Evolutionary conservation across 108 stramenopile genomes (phyloP).

Genomic region (Nitzschia sp.): DNA sequence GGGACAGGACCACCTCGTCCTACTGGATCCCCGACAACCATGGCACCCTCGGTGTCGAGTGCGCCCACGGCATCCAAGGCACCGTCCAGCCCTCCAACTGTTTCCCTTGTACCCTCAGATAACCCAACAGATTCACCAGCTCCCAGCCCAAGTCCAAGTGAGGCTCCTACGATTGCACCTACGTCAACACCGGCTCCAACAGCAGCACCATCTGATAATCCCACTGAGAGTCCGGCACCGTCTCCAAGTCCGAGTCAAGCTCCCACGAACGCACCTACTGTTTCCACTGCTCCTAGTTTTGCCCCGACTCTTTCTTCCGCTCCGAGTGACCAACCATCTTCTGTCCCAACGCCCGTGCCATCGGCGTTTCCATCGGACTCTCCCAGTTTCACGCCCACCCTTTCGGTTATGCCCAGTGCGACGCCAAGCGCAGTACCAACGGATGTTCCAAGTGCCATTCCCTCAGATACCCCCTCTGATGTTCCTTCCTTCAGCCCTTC

Average conservation of each 20-base stretch:
- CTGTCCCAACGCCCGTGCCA: constrained; percentile 10
- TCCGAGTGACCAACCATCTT: constrained; percentile 7
- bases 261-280: constrained; percentile 20
- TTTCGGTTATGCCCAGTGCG: constrained; percentile 9
- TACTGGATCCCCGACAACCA: background rate
- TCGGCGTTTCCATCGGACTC: constrained; percentile 6
- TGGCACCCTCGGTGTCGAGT: background rate
- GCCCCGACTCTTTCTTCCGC: background rate
- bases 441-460: background rate
- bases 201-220: background rate
- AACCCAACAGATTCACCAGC: background rate
- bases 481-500: constrained; percentile 11
- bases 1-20: no score
- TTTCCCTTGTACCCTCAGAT: background rate
- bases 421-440: constrained; percentile 6
- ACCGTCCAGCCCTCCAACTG: background rate
- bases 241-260: constrained; percentile 8
- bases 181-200: constrained; percentile 1
- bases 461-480: constrained; percentile 6
- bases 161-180: background rate
- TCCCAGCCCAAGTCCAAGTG: background rate
- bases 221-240: constrained; percentile 10
- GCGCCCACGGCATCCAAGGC: background rate
- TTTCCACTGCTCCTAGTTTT: background rate
- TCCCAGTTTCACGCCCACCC: constrained; percentile 2